A percentile compares a stretch with the other conserved stretches of the same genome.
phyloP scores from a whole-genome alignment of 75 land plant species.

The Chamaecyparis obtusa region DNA sequence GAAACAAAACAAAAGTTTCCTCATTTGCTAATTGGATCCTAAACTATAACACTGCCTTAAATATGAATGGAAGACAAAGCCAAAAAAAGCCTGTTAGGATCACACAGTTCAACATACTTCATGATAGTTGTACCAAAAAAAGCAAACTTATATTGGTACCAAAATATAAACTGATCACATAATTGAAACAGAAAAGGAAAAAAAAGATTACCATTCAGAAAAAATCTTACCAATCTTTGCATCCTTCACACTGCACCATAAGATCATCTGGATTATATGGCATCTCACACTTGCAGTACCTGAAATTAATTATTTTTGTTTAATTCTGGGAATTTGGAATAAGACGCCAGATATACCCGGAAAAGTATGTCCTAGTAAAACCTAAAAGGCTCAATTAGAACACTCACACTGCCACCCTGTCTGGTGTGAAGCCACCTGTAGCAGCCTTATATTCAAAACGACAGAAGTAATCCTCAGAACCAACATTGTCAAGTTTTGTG shows the following conservation, averaged over 20 bases:
- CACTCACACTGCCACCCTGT: constrained; percentile 38
- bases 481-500: constrained; percentile 34
- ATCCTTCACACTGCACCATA: constrained; percentile 48
- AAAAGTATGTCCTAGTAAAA: neutral
- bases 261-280: constrained; percentile 56
- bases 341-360: neutral
- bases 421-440: constrained; percentile 39
- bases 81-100: neutral
- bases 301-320: constrained; percentile 6
- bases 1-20: neutral
- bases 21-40: neutral
- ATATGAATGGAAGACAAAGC: neutral
- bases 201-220: neutral
- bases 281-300: constrained; percentile 61
- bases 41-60: neutral
- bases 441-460: constrained; percentile 38
- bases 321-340: neutral
- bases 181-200: neutral
- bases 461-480: constrained; percentile 33
- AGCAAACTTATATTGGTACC: neutral
- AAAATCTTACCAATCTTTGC: constrained; percentile 43
- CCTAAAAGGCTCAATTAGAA: constrained; percentile 2
- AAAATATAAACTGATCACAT: neutral
- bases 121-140: neutral
- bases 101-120: neutral